Percentiles rank a stretch among this genome's conserved stretches.
These are phyloP conservation scores for Dissophora globulifera DNA, from an alignment of 192 early-diverging fungal genomes.

Conservation along the genomic window DNA sequence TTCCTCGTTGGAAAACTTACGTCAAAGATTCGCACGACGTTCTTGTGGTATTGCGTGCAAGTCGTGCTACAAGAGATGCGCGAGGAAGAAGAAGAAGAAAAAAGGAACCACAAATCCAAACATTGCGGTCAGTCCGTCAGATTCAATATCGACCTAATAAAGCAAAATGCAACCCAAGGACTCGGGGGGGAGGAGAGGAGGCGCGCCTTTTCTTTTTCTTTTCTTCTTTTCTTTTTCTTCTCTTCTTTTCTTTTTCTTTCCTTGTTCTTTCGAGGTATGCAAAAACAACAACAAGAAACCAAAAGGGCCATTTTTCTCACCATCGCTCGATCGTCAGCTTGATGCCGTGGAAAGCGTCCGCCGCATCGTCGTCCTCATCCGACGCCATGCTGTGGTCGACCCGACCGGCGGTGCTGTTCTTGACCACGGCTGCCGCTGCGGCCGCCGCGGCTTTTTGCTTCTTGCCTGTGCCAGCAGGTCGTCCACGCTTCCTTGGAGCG, in stretches of 20 bases:
- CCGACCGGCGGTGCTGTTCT: too few species aligned
- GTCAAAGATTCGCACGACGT: constrained; percentile 19
- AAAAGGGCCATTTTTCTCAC: constrained; percentile 13
- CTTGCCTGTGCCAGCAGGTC: constrained; percentile 28
- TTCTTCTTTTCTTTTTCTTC: too few species aligned
- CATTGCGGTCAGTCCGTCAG: too few species aligned
- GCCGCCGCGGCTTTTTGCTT: constrained; percentile 6
- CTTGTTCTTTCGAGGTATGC: too few species aligned
- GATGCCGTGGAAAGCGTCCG: constrained; percentile 3
- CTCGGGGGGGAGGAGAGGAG: neutral
- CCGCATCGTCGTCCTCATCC: constrained; percentile 12
- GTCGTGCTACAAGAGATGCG: constrained; percentile 12
- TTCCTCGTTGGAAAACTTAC: constrained; percentile 2
- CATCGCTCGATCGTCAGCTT: constrained; percentile 37
- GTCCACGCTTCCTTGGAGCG: constrained; percentile 24
- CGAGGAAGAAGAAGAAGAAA: neutral
- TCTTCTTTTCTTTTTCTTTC: too few species aligned
- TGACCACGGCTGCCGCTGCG: too few species aligned
- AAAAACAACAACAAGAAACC: too few species aligned
- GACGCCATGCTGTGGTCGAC: too few species aligned
- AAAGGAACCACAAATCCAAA: neutral
- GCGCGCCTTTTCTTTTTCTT: too few species aligned
- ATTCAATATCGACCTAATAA: too few species aligned
- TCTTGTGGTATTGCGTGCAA: constrained; percentile 33
- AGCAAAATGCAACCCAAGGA: neutral